Base-by-base conservation (phyloP, 129 eudicot genomes). In the Sambucus nigra region DNA sequence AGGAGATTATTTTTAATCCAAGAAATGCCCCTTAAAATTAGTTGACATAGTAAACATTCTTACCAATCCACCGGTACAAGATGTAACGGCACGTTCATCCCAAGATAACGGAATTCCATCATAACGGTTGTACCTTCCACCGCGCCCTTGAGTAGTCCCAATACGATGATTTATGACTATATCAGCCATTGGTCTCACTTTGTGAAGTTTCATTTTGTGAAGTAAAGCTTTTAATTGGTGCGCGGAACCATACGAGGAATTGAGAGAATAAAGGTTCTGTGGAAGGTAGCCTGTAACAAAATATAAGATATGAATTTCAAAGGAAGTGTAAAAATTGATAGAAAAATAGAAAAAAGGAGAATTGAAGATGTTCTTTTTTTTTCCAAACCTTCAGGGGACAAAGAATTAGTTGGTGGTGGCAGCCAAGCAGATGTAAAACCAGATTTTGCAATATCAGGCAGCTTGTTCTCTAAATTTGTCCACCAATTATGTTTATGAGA, bases 21-120 rank as follows among this genome's bases (percentile, higher is more conserved):
- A 25, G 7, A 18, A 0, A 11, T 52, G 16, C 9, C 15, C 10
- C 17, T 7, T 7, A 49, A 25, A 45, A 26, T 45, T 21, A 46
- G 33, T 28, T 25, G 51, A 41, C 11, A 32, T 13, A 26, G 22
- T 60, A 5, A 35, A 35, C 8, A 7, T 35, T 35, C 73, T 47
- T 84, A 84, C 97, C 82, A 70, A 64, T 80, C 97, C 97, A 75
- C 97, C 97, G 26, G 97, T 80, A 66, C 97, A 88, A 57, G 87
- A 79, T 24, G 94, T 88, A 58, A 88, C 82, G 54, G 95, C 97
- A 5, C 56, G 82, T 67, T 88, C 97, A 58, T 84, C 80, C 97
- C 96, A 88, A 28, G 97, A 38, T 40, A 88, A 42, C 18, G 97
- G 85, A 32, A 88, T 61, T 70, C 97, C 94, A 69, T 88, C 97